Evolutionary conservation across 768 basidiomycete genomes (phyloP), one percentile per base, ranked within the genome.

Genomic region (Boletales sp.): DNA sequence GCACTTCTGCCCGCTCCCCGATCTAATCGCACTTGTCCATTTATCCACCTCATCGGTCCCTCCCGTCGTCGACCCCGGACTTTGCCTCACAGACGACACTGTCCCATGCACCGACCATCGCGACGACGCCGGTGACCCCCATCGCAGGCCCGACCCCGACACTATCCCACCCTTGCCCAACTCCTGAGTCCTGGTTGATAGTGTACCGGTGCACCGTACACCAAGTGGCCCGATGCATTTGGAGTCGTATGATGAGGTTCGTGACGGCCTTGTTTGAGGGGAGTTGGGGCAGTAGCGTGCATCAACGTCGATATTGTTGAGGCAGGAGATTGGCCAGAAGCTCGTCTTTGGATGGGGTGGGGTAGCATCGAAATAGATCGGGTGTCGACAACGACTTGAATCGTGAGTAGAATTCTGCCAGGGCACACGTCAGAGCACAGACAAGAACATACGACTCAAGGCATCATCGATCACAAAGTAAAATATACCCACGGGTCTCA

Each of bases 381-480:
- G 50, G 21, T 0, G 74, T 65, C n/a, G 0, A 70, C 67, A 12
- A n/a, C 21, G 73, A 66, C 71, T 83, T 87, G 19, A 70, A 61
- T 51, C 87, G 85, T 10, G 67, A 59, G 6, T 84, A 80, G 39
- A 86, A 74, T 62, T 90, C 88, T 90, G 57, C 7, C 44, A 4
- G 21, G 4, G 21, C 18, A 14, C 15, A 0, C n/a, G 13, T 61
- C 37, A 59, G 42, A 10, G 33, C 14, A 14, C 5, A 14, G 12
- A 2, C 2, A 25, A 4, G 19, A 30, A 25, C 10, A 3, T 5
- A 13, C 17, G 8, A 11, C 21, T 21, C 4, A 19, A 54, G 76
- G 49, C 57, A 89, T 89, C 89, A 60, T 91, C 90, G 28, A 86
- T 73, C 8, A 88, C 67, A 60, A 83, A 87, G 57, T 81, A 81